Evolutionary conservation across 495 filamentous ascomycete genomes (phyloP), one percentile per base, ranked within the genome.

Genomic region (Beverwykella pulmonaria): DNA sequence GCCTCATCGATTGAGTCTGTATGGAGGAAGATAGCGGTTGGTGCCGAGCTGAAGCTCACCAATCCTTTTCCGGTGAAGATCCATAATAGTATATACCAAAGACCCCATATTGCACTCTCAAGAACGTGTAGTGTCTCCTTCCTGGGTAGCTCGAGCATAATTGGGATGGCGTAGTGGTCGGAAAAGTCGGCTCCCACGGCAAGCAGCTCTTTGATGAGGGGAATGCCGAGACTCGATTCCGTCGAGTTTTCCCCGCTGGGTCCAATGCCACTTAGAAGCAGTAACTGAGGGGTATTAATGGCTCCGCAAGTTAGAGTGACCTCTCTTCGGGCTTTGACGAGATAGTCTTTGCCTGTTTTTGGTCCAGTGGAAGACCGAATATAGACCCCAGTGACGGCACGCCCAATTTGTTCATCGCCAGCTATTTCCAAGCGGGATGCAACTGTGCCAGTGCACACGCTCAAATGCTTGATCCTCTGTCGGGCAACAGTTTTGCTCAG

Each of bases 261-360:
- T 41, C 65, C 69, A 29, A 71, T 71, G 32, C 65, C 64, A 53
- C 49, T 61, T 19, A 71, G 50, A 25, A 59, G 53, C 41, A 71
- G 60, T 19, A 71, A 19, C 27, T 69, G 65, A 10, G 65, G 65
- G 44, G 60, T 69, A 26, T 2, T 54, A 20, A 69, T 61, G 10
- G 65, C 60, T 53, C 65, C 60, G 46, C 56, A 60, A 53, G 26
- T 27, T 17, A 69, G 23, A 29, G 64, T 64, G 30, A 64, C 65
- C 53, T 69, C 65, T 53, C 56, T 50, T 49, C 53, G 36, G 19
- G 65, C 65, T 59, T 63, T 64, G 54, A 64, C 65, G 53, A 57
- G 53, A 36, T 58, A 65, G 36, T 58, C 26, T 52, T 55, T 59
- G 39, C 26, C 57, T 59, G 25, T 19, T 54, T 54, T 32, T 54